These are phyloP conservation scores for Ceratobasidium sp. DNA, from an alignment of 1,284 basidiomycete species.

Conservation along the genomic window DNA sequence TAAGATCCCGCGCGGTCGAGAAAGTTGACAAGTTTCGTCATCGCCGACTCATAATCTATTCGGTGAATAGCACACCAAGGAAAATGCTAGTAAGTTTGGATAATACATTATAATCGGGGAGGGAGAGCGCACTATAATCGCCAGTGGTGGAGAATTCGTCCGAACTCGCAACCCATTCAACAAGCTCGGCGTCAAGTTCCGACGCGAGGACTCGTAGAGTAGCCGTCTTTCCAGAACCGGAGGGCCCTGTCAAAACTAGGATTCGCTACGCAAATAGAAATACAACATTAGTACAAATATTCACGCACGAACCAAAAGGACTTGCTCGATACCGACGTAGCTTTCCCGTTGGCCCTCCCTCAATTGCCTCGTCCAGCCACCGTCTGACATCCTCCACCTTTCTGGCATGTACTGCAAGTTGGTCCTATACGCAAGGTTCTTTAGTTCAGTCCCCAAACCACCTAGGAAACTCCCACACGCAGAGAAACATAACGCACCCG, in stretches of 20 bases:
- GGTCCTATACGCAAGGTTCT: constrained; percentile 60
- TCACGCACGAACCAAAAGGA: constrained; percentile 38
- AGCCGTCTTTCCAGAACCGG: constrained; percentile 91
- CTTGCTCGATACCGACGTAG: constrained; percentile 81
- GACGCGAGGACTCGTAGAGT: constrained; percentile 79
- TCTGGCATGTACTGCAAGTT: constrained; percentile 87
- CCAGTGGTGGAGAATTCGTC: constrained; percentile 56
- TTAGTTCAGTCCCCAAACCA: neutral
- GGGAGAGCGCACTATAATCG: constrained; percentile 48
- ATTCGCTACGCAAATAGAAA: constrained; percentile 67
- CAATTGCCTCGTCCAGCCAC: constrained; percentile 88
- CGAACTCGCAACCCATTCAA: constrained; percentile 84
- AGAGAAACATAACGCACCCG: constrained; percentile 1
- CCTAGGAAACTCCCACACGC: neutral
- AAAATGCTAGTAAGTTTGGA: constrained; percentile 32
- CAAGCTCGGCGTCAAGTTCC: constrained; percentile 81
- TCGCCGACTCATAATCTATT: constrained; percentile 67
- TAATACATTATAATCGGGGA: neutral
- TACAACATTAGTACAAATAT: neutral
- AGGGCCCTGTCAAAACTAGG: constrained; percentile 86
- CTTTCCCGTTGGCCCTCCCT: constrained; percentile 71
- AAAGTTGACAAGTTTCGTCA: constrained; percentile 82
- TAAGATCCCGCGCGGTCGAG: constrained; percentile 77
- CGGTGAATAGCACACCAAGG: neutral
- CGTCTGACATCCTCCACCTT: constrained; percentile 86